phyloP scores from a whole-genome alignment of 202 grass and related monocot species.

The Sporobolus alterniflorus region DNA sequence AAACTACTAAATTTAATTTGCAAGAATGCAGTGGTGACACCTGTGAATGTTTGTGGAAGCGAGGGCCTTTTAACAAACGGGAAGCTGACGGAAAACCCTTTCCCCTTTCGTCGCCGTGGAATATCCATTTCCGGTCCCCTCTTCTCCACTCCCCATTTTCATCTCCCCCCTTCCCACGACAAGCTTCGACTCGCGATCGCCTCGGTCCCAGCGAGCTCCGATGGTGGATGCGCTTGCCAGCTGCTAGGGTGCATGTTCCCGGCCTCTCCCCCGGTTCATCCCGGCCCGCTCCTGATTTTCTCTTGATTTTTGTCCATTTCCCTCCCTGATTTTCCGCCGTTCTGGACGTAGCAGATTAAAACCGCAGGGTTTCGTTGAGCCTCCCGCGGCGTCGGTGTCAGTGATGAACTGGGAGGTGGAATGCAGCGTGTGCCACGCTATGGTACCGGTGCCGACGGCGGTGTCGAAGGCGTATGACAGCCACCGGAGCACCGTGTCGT shows the following conservation, averaged over 20 bases:
- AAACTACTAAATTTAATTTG: too few relatives aligned
- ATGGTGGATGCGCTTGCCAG: conserved; percentile 20
- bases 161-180: conserved; percentile 13
- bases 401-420: conserved; percentile 76
- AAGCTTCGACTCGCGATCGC: conserved; percentile 54
- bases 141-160: conserved; percentile 28
- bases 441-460: conserved; percentile 55
- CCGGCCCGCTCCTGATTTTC: conserved; percentile 22
- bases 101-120: conserved; percentile 35
- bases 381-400: not conserved
- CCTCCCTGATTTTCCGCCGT: not conserved
- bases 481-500: conserved; percentile 73
- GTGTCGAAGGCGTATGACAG: conserved; percentile 92
- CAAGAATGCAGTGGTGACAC: not conserved
- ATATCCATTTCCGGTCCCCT: conserved; percentile 48
- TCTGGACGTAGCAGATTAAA: conserved; percentile 20
- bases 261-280: conserved; percentile 10
- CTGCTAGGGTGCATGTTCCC: conserved; percentile 32
- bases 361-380: conserved; percentile 19
- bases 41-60: not conserved
- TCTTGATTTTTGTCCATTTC: conserved; percentile 1
- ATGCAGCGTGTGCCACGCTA: conserved; percentile 85
- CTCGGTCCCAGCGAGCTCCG: conserved; percentile 14
- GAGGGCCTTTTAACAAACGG: conserved; percentile 4
- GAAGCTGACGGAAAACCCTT: conserved; percentile 39